Evolutionary conservation across 495 filamentous ascomycete genomes (phyloP), one percentile per base, ranked within the genome.

Genomic region (Lasiosphaeris hirsuta): DNA sequence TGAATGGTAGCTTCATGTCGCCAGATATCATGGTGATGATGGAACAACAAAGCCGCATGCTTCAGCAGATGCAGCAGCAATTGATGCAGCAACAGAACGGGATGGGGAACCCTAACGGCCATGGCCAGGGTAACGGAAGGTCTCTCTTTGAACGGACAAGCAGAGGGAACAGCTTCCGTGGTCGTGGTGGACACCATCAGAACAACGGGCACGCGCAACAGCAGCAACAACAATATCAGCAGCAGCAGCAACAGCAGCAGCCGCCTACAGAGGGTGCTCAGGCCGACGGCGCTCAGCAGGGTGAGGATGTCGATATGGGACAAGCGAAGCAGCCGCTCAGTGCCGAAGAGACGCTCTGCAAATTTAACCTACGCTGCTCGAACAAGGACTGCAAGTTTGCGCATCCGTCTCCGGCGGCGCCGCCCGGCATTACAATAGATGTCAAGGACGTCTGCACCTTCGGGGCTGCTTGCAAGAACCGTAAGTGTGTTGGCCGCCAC

Each of bases 401-500:
- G 23, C 94, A 99, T 65, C 94, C 96, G 69, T 96, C 92, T 11
- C 90, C 94, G 23, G 92, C 89, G 17, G 92, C 93, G 38, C 89
- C 90, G 13, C 87, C 86, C n/a, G 89, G 87, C 18, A 69, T 67
- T 11, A 79, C 85, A 3, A 74, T 97, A 49, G 95, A 97, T 69
- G 74, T 91, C 52, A 78, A 78, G 37, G 92, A 97, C 65, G 75
- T 78, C 34, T 99, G 94, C 75, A 77, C 85, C 38, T 97, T 85
- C 68, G 94, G 92, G 11, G 90, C 83, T 4, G 90, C 90, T 15
- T 99, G 94, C 83, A 94, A 92, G 70, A 99, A 96, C 75, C 78
- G 81, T 39, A 99, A 99, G 72, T 99, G 94, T 64, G 88, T 88
- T 1, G 92, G 84, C 19, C 86, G 89, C 10, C 94, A 99, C 69